Conservation (phyloP, 2,329 filamentous ascomycete species). For the Teratosphaeria viscida region DNA sequence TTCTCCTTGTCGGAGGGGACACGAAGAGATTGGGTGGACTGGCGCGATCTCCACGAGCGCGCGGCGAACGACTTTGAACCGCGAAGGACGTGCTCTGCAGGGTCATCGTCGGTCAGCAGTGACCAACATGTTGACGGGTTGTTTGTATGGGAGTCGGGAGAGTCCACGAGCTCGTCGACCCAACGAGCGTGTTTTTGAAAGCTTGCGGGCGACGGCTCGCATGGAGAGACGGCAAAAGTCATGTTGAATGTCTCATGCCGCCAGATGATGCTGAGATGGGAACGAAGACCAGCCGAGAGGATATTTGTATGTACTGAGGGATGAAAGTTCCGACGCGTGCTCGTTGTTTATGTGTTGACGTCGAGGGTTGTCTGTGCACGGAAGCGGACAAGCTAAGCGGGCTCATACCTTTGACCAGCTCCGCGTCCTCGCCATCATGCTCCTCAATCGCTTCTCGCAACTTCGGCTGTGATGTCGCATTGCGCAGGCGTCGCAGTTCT, state of each 20-base stretch:
- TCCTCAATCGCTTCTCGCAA: constrained; percentile 26
- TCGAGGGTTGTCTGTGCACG: background rate
- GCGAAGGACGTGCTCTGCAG: constrained; percentile 28
- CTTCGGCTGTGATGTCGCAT: constrained; percentile 24
- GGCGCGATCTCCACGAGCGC: constrained; percentile 25
- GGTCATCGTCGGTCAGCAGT: constrained; percentile 12
- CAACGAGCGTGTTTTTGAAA: constrained; percentile 4
- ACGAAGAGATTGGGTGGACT: constrained; percentile 19
- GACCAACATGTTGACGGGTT: background rate
- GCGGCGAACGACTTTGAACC: constrained; percentile 27
- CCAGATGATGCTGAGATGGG: background rate
- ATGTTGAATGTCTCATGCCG: constrained; percentile 1
- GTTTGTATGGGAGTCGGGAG: constrained; percentile 6
- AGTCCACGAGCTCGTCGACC: constrained; percentile 13
- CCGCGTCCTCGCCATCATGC: constrained; percentile 26
- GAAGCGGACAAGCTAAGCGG: constrained; percentile 1
- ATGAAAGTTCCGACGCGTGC: background rate
- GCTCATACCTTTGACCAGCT: constrained; percentile 27
- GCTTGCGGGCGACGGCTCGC: background rate
- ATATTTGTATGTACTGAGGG: background rate
- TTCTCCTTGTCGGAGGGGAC: constrained; percentile 25
- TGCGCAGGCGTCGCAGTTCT: constrained; percentile 25
- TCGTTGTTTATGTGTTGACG: background rate
- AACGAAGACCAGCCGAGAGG: background rate
- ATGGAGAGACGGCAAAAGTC: background rate